Base-by-base conservation (phyloP, 2,329 filamentous ascomycete genomes). In the Dryadomyces sulphureus region DNA sequence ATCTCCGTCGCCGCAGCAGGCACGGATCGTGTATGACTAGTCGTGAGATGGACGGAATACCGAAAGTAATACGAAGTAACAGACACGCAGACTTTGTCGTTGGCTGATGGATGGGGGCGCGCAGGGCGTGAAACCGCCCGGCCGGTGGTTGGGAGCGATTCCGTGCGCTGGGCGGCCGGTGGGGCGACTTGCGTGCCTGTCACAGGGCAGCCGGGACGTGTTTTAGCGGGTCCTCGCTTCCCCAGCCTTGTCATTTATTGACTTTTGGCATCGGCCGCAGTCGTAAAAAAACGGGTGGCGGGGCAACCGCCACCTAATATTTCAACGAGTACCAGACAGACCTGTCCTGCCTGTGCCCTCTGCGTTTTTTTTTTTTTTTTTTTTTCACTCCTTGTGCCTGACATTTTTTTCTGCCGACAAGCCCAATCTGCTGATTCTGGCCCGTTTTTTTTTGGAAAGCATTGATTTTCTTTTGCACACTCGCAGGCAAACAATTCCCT, bases 201-300 rank as follows among this genome's bases (percentile, higher is more conserved):
- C 21, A n/a, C 19, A 22, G 38, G 19, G 36, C 16, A 12, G 11
- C 8, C 34, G 34, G 34, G 34, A 7, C 22, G 21, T 17, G 21
- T 42, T 36, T 22, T 22, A 20, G 45, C 24, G 39, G 39, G 45
- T 7, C 27, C 24, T 17, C 22, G 20, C 19, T 19, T 41, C 27
- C 45, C 52, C 52, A 54, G 49, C 52, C 52, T 53, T 54, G 52
- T 47, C 27, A 46, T 50, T 54, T 53, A 49, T 54, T 52, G 45
- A 52, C 50, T 44, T 50, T 41, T 20, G n/a, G 8, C 4, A 5
- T 6, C 39, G 24, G 19, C 16, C n/a, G n/a, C 40, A 30, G 7
- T 6, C 17, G 19, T 24, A 24, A 9, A 45, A 48, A 50, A 49
- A 17, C 27, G 22, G 51, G 52, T 54, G 52, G 52, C 52, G 45